Percentiles rank a stretch among this genome's conserved stretches.
Conservation (phyloP, 1,139 yeast genomes). For the Suhomyces terraborum region DNA sequence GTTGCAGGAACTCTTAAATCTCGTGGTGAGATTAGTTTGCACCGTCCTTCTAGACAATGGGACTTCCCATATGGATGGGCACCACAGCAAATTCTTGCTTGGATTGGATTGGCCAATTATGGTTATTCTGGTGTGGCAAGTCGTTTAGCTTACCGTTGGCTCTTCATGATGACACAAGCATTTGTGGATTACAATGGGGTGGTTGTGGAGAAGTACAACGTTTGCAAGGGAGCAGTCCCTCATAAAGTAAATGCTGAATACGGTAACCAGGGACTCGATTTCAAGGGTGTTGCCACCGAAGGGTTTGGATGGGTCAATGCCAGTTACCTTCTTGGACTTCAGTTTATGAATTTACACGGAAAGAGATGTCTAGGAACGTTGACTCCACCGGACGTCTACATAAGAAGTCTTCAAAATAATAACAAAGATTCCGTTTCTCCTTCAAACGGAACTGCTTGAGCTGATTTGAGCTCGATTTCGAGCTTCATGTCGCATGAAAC, state of each 20-base stretch:
- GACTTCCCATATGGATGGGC: slow-evolving; percentile 99
- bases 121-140: slow-evolving; percentile 68
- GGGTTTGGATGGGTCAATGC: slow-evolving; percentile 99
- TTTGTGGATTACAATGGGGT: slow-evolving; percentile 94
- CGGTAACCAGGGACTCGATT: slow-evolving; percentile 93
- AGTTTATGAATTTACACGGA: slow-evolving; percentile 68
- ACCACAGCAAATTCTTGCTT: slow-evolving; percentile 93
- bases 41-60: slow-evolving; percentile 92
- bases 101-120: slow-evolving; percentile 82
- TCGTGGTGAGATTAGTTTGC: slow-evolving; percentile 69
- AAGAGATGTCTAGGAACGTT: slow-evolving; percentile 79
- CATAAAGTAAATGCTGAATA: slow-evolving; percentile 95
- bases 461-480: no score
- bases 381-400: slow-evolving; percentile 76
- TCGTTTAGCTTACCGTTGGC: slow-evolving; percentile 84
- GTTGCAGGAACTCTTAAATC: slow-evolving; percentile 82
- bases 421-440: not conserved
- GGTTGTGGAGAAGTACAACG: slow-evolving; percentile 94
- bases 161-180: slow-evolving; percentile 84
- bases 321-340: slow-evolving; percentile 73
- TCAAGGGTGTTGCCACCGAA: slow-evolving; percentile 92
- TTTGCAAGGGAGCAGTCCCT: slow-evolving; percentile 78
- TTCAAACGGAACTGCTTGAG: not conserved
- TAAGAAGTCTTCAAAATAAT: slow-evolving; percentile 25
- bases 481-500: no score